Conservation (phyloP, 164 flowering plant species). For the Pachysandra terminalis region DNA sequence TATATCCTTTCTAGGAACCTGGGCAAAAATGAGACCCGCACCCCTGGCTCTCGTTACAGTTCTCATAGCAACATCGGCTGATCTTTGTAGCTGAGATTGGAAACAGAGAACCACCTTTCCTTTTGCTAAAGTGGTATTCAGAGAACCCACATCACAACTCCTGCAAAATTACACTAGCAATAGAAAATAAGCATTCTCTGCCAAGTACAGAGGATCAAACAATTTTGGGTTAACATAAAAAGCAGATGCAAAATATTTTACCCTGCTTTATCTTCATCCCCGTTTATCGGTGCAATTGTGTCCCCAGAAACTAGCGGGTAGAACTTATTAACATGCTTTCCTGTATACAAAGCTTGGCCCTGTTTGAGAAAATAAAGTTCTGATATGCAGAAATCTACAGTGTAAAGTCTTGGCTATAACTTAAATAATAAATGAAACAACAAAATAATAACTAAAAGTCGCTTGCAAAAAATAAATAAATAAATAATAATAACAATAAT, state of each 20-base stretch:
- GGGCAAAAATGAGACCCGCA: conserved; percentile 41
- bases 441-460: too few species aligned
- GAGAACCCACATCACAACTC: conserved; percentile 32
- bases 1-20: conserved; percentile 36
- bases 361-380: conserved; percentile 19
- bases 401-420: background rate
- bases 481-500: background rate
- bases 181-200: background rate
- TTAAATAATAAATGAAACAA: too few species aligned
- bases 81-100: conserved; percentile 35
- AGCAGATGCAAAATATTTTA: conserved; percentile 8
- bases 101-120: conserved; percentile 58
- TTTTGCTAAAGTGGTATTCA: conserved; percentile 42
- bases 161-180: conserved; percentile 21
- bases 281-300: conserved; percentile 29
- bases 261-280: conserved; percentile 40
- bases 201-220: too few species aligned
- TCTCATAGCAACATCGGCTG: conserved; percentile 16
- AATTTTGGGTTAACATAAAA: background rate
- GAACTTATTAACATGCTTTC: conserved; percentile 25
- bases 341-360: conserved; percentile 47
- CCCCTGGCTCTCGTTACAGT: conserved; percentile 27
- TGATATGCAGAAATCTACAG: background rate
- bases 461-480: too few species aligned
- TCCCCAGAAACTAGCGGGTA: conserved; percentile 39